Percentiles rank a stretch among this genome's conserved stretches.
Conservation (phyloP, 78 protist genomes). For the Polysphondylium violaceum region DNA sequence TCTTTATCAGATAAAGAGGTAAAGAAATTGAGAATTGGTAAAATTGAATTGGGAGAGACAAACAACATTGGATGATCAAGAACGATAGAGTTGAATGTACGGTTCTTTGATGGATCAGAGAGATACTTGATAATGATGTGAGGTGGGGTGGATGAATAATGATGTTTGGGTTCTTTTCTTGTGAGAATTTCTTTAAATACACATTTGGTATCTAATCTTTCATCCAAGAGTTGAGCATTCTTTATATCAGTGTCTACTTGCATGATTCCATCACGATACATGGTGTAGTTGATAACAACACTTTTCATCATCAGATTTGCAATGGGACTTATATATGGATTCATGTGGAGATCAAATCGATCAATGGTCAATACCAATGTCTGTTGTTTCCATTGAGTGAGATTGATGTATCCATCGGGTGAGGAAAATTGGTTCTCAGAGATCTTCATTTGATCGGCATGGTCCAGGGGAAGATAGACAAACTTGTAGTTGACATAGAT, state of each 20-base stretch:
- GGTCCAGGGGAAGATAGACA: slow-evolving; percentile 9
- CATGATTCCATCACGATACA: slow-evolving; percentile 17
- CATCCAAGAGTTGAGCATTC: slow-evolving; percentile 19
- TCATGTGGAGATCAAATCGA: slow-evolving; percentile 17
- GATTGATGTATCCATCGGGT: slow-evolving; percentile 34
- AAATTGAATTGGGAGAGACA: slow-evolving; percentile 51
- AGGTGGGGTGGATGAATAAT: neutral
- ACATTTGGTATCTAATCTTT: slow-evolving; percentile 24
- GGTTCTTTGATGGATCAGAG: slow-evolving; percentile 3
- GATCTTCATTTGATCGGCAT: slow-evolving; percentile 32
- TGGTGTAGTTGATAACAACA: slow-evolving; percentile 1
- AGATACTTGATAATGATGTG: slow-evolving; percentile 1
- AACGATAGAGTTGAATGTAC: slow-evolving; percentile 42
- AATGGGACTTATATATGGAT: slow-evolving; percentile 16
- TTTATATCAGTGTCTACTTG: slow-evolving; percentile 2
- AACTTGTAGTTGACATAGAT: neutral
- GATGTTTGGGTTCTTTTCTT: neutral
- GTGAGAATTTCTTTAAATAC: slow-evolving; percentile 72
- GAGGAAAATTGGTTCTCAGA: slow-evolving; percentile 51
- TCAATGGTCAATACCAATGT: slow-evolving; percentile 2
- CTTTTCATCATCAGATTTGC: slow-evolving; percentile 26
- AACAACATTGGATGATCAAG: slow-evolving; percentile 62
- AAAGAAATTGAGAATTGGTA: slow-evolving; percentile 61
- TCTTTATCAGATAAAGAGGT: slow-evolving; percentile 24
- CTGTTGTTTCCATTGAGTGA: neutral